These are phyloP conservation scores for Magnolia officinalis DNA, from an alignment of 164 flowering plant genomes.

Conservation along the genomic window DNA sequence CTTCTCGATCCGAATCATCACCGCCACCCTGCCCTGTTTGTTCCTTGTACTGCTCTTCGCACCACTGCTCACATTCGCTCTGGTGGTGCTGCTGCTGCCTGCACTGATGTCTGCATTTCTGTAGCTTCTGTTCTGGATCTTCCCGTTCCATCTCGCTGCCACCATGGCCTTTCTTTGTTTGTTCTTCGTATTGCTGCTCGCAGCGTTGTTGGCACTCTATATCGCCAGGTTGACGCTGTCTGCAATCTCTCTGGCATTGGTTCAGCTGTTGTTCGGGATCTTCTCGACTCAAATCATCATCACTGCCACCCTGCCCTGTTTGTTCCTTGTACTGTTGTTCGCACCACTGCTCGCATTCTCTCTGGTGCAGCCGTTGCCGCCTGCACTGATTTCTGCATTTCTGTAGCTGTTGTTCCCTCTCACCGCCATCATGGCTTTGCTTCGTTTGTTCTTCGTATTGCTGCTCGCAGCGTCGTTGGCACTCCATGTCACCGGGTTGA, in stretches of 20 bases:
- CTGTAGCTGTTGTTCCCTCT: neutral
- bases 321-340: neutral
- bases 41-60: neutral
- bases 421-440: neutral
- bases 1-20: neutral
- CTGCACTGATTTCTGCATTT: neutral
- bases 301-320: neutral
- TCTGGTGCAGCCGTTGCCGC: neutral
- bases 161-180: too few relatives aligned
- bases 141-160: too few relatives aligned
- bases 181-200: too few relatives aligned
- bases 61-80: neutral
- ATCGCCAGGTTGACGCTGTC: neutral
- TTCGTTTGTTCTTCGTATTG: neutral
- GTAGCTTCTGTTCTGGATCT: too few relatives aligned
- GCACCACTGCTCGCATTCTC: conserved; percentile 1
- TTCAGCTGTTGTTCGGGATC: neutral
- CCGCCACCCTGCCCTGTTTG: neutral
- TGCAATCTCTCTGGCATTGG: neutral
- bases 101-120: neutral
- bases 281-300: neutral
- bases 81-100: too few relatives aligned
- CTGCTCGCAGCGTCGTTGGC: neutral
- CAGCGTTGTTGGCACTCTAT: too few relatives aligned
- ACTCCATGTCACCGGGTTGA: neutral